Conservation (phyloP, 768 basidiomycete genomes). For the Tricholoma saponaceum region DNA sequence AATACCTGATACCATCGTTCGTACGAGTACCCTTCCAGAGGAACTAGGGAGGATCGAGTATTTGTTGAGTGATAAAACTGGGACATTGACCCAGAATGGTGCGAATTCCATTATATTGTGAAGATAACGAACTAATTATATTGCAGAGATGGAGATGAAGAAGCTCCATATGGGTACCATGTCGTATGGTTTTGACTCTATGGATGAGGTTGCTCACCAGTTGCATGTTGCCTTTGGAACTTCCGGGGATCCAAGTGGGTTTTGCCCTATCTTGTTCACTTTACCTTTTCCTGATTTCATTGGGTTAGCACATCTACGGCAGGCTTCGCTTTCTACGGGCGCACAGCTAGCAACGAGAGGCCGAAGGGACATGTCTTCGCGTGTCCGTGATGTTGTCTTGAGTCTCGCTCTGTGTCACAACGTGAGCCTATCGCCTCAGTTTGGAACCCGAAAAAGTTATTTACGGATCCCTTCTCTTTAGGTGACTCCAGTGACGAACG, state of each 20-base stretch:
- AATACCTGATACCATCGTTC: slow-evolving; percentile 93
- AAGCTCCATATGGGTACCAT: slow-evolving; percentile 99
- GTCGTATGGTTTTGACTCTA: slow-evolving; percentile 95
- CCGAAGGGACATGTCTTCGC: slow-evolving; percentile 89
- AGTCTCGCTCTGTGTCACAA: slow-evolving; percentile 97
- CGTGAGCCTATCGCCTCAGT: slow-evolving; percentile 38
- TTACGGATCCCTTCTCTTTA: slow-evolving; percentile 23
- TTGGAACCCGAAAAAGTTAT: neutral
- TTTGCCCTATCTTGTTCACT: neutral
- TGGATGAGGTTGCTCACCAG: slow-evolving; percentile 97
- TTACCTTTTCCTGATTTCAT: neutral
- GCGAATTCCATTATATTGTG: slow-evolving; percentile 15
- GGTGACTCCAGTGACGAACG: slow-evolving; percentile 95
- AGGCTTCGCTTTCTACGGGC: slow-evolving; percentile 66
- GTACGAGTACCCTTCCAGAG: slow-evolving; percentile 97
- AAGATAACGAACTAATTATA: neutral
- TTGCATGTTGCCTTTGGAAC: slow-evolving; percentile 80
- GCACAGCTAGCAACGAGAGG: slow-evolving; percentile 83
- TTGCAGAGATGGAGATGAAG: slow-evolving; percentile 97
- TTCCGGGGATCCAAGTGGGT: slow-evolving; percentile 51
- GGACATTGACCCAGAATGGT: slow-evolving; percentile 98
- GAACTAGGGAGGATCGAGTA: slow-evolving; percentile 96
- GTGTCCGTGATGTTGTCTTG: slow-evolving; percentile 88
- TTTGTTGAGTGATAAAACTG: slow-evolving; percentile 95
- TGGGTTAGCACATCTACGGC: slow-evolving; percentile 36